phyloP scores from a whole-genome alignment of 371 early-diverging fungal genomes.

The Dipsacomyces acuminosporus region DNA sequence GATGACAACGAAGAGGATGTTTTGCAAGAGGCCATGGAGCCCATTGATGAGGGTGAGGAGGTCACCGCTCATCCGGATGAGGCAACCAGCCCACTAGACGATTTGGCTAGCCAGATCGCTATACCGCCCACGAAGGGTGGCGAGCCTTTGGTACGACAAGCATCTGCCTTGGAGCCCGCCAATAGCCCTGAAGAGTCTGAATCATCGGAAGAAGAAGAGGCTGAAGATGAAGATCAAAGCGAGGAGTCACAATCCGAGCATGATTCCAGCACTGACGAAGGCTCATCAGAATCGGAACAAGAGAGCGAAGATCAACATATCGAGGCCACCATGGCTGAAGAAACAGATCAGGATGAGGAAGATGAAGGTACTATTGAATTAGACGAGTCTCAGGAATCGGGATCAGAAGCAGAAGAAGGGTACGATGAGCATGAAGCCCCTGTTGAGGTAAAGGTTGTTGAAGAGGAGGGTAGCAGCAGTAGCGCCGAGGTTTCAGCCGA shows the following conservation, averaged over 20 bases:
- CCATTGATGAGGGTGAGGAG: conserved; percentile 36
- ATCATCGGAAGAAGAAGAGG: too few species aligned
- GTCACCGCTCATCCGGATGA: conserved; percentile 8
- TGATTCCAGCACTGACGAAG: background rate
- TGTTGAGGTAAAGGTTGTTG: background rate
- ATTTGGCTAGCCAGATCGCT: too few species aligned
- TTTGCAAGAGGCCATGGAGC: conserved; percentile 26
- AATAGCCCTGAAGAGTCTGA: too few species aligned
- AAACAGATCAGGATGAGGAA: conserved; percentile 1
- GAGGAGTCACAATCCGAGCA: too few species aligned
- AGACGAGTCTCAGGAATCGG: conserved; percentile 2
- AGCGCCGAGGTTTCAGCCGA: too few species aligned
- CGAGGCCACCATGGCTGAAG: conserved; percentile 12
- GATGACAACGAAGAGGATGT: conserved; percentile 39
- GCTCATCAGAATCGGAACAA: background rate
- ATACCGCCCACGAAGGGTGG: too few species aligned
- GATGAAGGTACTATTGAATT: conserved; percentile 1
- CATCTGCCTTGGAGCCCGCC: too few species aligned
- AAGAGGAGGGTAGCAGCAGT: background rate
- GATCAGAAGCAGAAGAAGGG: too few species aligned
- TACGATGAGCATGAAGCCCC: too few species aligned
- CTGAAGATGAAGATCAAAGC: too few species aligned
- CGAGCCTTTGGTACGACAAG: too few species aligned
- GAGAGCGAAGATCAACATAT: conserved; percentile 8
- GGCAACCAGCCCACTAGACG: too few species aligned